Conservation (phyloP, 495 filamentous ascomycete genomes). For the Aspergillus conjunctus region DNA sequence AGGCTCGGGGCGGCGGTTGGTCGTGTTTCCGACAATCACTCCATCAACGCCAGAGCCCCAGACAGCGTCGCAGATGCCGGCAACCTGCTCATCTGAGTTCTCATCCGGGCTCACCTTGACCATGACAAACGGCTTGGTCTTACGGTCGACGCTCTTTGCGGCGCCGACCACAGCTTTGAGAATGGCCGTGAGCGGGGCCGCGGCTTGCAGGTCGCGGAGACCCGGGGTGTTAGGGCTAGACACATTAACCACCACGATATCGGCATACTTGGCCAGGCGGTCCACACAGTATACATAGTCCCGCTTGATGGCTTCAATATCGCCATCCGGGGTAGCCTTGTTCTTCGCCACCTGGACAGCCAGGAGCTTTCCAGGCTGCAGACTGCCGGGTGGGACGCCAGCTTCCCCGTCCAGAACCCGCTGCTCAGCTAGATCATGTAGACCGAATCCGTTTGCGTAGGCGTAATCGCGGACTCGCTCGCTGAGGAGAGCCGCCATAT, state of each 20-base stretch:
- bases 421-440: slow-evolving; percentile 63
- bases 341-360: slow-evolving; percentile 99
- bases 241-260: slow-evolving; percentile 95
- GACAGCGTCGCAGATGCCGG: slow-evolving; percentile 85
- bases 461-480: slow-evolving; percentile 78
- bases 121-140: slow-evolving; percentile 81
- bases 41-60: slow-evolving; percentile 85
- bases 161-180: slow-evolving; percentile 80
- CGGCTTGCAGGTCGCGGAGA: slow-evolving; percentile 77
- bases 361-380: slow-evolving; percentile 72
- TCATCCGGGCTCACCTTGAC: slow-evolving; percentile 97
- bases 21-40: slow-evolving; percentile 97
- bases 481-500: slow-evolving; percentile 77
- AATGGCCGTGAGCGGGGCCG: slow-evolving; percentile 77
- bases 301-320: slow-evolving; percentile 76
- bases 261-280: slow-evolving; percentile 79
- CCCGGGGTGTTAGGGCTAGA: slow-evolving; percentile 96
- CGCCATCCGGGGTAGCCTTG: slow-evolving; percentile 78
- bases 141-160: slow-evolving; percentile 64
- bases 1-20: slow-evolving; percentile 73
- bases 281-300: slow-evolving; percentile 90
- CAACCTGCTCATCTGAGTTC: slow-evolving; percentile 77
- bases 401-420: slow-evolving; percentile 72
- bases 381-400: slow-evolving; percentile 68
- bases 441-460: slow-evolving; percentile 63